Conservation (phyloP, 2,329 filamentous ascomycete genomes). For the Penicillium sp. region DNA sequence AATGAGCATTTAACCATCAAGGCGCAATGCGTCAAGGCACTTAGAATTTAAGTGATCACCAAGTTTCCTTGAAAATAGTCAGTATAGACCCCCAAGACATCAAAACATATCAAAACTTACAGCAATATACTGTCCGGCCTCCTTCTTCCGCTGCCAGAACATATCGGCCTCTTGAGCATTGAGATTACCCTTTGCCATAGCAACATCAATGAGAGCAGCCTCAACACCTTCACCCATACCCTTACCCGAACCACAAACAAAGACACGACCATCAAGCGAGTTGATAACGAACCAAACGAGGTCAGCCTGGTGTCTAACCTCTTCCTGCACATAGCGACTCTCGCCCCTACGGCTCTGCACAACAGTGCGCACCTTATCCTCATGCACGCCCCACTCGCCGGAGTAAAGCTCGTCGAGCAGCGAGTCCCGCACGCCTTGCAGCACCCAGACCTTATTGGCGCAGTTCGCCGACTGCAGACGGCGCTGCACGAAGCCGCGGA, state of each 20-base stretch:
- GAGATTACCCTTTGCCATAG: slow-evolving; percentile 84
- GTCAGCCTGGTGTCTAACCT: slow-evolving; percentile 81
- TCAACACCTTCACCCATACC: slow-evolving; percentile 98
- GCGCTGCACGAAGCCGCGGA: slow-evolving; percentile 94
- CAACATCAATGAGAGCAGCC: slow-evolving; percentile 74
- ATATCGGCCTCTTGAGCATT: slow-evolving; percentile 69
- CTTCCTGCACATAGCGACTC: slow-evolving; percentile 90
- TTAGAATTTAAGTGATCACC: slow-evolving; percentile 18
- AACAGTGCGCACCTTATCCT: slow-evolving; percentile 74
- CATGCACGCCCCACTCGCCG: slow-evolving; percentile 90
- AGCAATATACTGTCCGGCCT: slow-evolving; percentile 89
- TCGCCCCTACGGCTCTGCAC: slow-evolving; percentile 68
- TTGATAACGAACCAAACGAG: slow-evolving; percentile 99
- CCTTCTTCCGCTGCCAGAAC: slow-evolving; percentile 88
- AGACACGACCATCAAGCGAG: slow-evolving; percentile 85
- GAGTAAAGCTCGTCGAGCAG: slow-evolving; percentile 92
- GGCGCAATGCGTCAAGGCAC: neutral
- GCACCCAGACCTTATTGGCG: slow-evolving; percentile 94
- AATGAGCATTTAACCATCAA: neutral
- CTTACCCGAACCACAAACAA: slow-evolving; percentile 89
- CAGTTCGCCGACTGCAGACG: slow-evolving; percentile 88
- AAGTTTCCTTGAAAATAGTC: slow-evolving; percentile 27
- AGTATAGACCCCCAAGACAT: neutral
- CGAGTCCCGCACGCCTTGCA: slow-evolving; percentile 88
- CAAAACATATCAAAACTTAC: slow-evolving; percentile 34